Conservation (phyloP, 2,329 filamentous ascomycete genomes). For the Colletotrichum chrysophilum region DNA sequence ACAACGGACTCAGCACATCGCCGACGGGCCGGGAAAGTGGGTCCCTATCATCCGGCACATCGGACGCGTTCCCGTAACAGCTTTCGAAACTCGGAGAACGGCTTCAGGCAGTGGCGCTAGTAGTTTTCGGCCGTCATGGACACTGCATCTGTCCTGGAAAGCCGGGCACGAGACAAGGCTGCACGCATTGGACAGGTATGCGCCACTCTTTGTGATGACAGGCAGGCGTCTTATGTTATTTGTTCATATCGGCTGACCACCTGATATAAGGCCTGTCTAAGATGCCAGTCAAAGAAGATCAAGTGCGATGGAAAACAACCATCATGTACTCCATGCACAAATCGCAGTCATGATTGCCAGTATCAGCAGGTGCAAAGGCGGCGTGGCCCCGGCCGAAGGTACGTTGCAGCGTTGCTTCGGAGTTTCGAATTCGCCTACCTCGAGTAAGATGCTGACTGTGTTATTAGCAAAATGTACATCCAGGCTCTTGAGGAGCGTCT, state of each 20-base stretch:
- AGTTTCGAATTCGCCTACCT: too few relatives aligned
- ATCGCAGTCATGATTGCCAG: constrained; percentile 1
- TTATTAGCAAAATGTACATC: constrained; percentile 17
- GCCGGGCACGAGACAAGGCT: neutral
- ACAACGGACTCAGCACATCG: neutral
- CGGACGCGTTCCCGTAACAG: neutral
- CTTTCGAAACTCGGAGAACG: neutral
- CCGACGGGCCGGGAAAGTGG: constrained; percentile 1
- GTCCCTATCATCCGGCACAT: neutral
- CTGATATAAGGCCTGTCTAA: constrained; percentile 11
- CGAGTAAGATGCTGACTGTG: neutral
- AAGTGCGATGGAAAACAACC: constrained; percentile 16
- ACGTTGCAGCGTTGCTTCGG: neutral
- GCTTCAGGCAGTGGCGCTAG: neutral
- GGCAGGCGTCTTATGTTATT: neutral
- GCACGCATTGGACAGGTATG: constrained; percentile 8
- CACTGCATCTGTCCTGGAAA: neutral
- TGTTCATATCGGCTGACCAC: neutral
- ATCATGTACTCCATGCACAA: constrained; percentile 14
- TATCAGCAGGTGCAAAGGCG: constrained; percentile 17
- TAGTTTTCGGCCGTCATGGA: neutral
- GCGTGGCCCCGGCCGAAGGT: constrained; percentile 19
- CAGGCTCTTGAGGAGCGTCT: constrained; percentile 16
- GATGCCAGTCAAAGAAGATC: constrained; percentile 21
- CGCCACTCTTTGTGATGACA: neutral